phyloP scores from a whole-genome alignment of 2,329 filamentous ascomycete genomes.

The Alternaria triticina region DNA sequence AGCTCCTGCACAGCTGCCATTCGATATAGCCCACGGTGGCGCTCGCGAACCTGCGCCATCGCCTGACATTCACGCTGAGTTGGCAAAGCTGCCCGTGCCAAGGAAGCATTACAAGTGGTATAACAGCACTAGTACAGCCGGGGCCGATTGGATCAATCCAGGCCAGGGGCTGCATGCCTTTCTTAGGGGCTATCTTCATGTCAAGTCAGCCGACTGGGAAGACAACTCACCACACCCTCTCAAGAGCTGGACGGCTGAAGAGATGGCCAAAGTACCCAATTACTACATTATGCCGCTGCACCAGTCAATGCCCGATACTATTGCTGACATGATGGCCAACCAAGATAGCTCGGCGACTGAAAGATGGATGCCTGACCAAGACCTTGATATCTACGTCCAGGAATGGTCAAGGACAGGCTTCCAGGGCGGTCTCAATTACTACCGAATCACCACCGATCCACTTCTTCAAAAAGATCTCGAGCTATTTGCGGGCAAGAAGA shows the following conservation, averaged over 20 bases:
- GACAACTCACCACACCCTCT: conserved; percentile 63
- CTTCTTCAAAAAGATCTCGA: conserved; percentile 59
- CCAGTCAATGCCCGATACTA: conserved; percentile 64
- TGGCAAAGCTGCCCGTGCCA: conserved; percentile 62
- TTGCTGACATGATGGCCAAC: conserved; percentile 61
- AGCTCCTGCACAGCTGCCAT: conserved; percentile 57
- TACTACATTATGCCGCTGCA: conserved; percentile 72
- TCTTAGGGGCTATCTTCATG: conserved; percentile 70
- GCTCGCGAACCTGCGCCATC: conserved; percentile 22
- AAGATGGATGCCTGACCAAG: conserved; percentile 64
- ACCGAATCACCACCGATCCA: conserved; percentile 64
- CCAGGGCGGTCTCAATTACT: conserved; percentile 72
- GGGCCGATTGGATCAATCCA: conserved; percentile 56
- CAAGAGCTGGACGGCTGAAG: conserved; percentile 61
- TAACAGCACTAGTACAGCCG: conserved; percentile 60
- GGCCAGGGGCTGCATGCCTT: conserved; percentile 64
- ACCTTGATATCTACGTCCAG: conserved; percentile 64
- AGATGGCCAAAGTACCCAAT: conserved; percentile 66
- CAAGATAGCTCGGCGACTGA: conserved; percentile 57
- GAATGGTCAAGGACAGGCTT: conserved; percentile 70
- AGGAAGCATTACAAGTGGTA: conserved; percentile 75
- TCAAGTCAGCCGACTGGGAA: conserved; percentile 69
- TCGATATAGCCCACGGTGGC: conserved; percentile 51
- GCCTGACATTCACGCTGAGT: conserved; percentile 61
- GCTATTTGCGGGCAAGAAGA: conserved; percentile 65